Evolutionary conservation across 495 filamentous ascomycete species (phyloP).

Genomic region (Hyaloscypha finlandica): DNA sequence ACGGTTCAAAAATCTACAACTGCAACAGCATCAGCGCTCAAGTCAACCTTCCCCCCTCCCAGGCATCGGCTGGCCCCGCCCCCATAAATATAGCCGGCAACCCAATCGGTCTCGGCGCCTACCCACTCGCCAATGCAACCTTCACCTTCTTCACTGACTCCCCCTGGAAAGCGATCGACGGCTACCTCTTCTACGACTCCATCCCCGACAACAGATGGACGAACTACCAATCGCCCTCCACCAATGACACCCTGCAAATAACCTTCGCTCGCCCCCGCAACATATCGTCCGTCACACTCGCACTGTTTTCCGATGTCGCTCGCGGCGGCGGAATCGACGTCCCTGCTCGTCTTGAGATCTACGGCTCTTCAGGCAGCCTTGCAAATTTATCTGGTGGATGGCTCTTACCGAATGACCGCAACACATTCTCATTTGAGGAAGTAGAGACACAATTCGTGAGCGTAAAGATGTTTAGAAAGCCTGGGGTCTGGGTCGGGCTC

Average conservation of each 20-base stretch:
- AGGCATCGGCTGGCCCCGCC: conserved; percentile 23
- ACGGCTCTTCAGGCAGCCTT: conserved; percentile 36
- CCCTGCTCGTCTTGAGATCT: conserved; percentile 38
- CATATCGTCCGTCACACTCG: conserved; percentile 42
- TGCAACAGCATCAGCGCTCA: conserved; percentile 23
- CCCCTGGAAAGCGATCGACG: conserved; percentile 46
- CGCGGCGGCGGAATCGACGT: conserved; percentile 39
- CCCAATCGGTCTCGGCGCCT: conserved; percentile 40
- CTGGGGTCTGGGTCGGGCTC: conserved; percentile 35
- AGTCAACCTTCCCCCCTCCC: conserved; percentile 27
- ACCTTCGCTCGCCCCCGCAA: conserved; percentile 43
- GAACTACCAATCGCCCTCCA: conserved; percentile 39
- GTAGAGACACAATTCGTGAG: conserved; percentile 36
- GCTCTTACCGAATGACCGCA: conserved; percentile 40
- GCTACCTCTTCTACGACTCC: conserved; percentile 45
- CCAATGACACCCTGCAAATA: conserved; percentile 42
- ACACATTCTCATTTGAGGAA: conserved; percentile 39
- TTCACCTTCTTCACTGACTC: conserved; percentile 38
- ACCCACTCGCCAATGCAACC: conserved; percentile 40
- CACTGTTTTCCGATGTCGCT: conserved; percentile 40
- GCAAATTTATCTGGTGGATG: conserved; percentile 32
- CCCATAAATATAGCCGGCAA: conserved; percentile 47
- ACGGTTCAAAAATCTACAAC: conserved; percentile 36
- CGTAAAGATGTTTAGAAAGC: conserved; percentile 37
- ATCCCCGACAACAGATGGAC: conserved; percentile 50